Evolutionary conservation across 345 rosid genomes (phyloP), one percentile per base, ranked within the genome.

Genomic region (Lepidium africanum): DNA sequence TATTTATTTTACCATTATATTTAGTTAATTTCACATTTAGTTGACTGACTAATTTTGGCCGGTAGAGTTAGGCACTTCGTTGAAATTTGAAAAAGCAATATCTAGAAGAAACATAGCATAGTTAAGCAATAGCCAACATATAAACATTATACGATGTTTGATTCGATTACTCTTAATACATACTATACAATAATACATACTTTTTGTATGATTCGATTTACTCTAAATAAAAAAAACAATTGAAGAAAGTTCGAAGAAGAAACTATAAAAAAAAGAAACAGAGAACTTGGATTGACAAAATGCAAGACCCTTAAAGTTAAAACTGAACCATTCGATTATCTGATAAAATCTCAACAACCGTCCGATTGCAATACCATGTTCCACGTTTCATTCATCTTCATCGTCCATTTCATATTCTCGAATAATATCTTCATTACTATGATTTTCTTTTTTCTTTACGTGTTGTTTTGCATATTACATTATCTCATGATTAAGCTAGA

Each of bases 61-160:
- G 41, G 40, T 54, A 63, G 71, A 72, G 52, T 64, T 72, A 30
- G 65, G 76, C 70, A 72, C 46, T 55, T 56, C 30, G 76, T 56
- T 64, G 71, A 72, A 64, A 64, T 38, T 47, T 55, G 12, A 55
- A 33, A 37, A 49, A 36, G 47, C 10, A 7, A 35, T 14, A 35
- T 62, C 43, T 4, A 60, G 47, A 36, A 60, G 47, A 36, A 71
- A 64, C 58, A 63, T 63, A 46, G 47, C 55, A 46, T 9, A 58
- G n/a, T 14, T 27, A 69, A 38, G 11, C 48, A 48, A 46, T 19
- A 63, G 47, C 43, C 46, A 64, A 64, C 45, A 47, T 46, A 56
- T 7, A 27, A 39, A 72, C 21, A 56, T 9, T 16, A 46, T 16
- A 46, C 23, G 0, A 12, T 72, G 64, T 65, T 57, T 58, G 77